Conservation (phyloP, 345 rosid species). For the Draba incana region DNA sequence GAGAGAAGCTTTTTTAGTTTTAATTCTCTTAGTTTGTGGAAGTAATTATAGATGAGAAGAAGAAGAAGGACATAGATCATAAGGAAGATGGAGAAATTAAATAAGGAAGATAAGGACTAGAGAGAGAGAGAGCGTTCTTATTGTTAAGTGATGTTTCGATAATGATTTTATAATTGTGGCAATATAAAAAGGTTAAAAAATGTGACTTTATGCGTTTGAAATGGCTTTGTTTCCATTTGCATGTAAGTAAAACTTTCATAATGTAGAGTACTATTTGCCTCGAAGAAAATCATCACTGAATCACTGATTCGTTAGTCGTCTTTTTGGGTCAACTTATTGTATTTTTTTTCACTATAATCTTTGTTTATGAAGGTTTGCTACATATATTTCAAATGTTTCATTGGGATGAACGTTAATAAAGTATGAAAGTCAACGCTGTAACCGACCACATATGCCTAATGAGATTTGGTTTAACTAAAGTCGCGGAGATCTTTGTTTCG, state of each 20-base stretch:
- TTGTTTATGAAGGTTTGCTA: background rate
- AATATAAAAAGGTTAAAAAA: slow-evolving; percentile 24
- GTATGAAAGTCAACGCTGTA: slow-evolving; percentile 33
- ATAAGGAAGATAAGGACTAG: slow-evolving; percentile 35
- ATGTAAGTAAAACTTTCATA: slow-evolving; percentile 28
- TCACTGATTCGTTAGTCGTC: slow-evolving; percentile 27
- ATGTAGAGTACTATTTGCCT: background rate
- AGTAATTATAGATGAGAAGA: slow-evolving; percentile 23
- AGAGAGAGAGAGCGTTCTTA: slow-evolving; percentile 23
- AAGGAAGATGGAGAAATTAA: slow-evolving; percentile 42
- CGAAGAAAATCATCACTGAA: slow-evolving; percentile 34
- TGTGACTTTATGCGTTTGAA: slow-evolving; percentile 34
- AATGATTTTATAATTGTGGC: background rate
- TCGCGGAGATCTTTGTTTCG: slow-evolving; percentile 34
- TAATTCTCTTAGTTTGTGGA: background rate
- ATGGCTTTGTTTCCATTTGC: slow-evolving; percentile 35
- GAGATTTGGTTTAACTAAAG: slow-evolving; percentile 33
- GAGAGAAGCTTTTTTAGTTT: background rate
- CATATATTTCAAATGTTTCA: slow-evolving; percentile 1
- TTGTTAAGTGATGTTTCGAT: background rate
- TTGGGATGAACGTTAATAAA: slow-evolving; percentile 31
- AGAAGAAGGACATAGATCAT: slow-evolving; percentile 11
- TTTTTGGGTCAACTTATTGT: slow-evolving; percentile 12
- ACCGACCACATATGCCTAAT: slow-evolving; percentile 37
- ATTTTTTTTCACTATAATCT: background rate